These are phyloP conservation scores for Schrenkiella parvula DNA, from an alignment of 345 rosid species.

Conservation along the genomic window DNA sequence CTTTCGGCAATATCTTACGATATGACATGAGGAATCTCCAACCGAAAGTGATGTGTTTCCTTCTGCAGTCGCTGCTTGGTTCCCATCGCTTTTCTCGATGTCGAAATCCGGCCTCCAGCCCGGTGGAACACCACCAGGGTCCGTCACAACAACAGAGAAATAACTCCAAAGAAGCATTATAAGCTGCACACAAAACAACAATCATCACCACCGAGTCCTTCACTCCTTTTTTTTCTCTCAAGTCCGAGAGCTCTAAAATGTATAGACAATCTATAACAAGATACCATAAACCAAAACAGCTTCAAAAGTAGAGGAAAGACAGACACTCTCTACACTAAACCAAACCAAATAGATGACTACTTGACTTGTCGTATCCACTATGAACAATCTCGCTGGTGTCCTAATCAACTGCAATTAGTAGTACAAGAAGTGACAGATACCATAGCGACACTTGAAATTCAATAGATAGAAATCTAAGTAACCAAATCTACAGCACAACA, in stretches of 20 bases:
- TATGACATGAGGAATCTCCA: constrained; percentile 35
- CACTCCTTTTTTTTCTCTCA: background rate
- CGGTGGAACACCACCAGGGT: constrained; percentile 78
- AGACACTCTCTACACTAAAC: background rate
- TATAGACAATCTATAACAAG: background rate
- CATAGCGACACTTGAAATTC: background rate
- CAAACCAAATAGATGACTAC: background rate
- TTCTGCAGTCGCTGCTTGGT: constrained; percentile 5
- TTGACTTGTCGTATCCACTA: background rate
- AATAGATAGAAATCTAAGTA: background rate
- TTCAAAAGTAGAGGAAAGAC: background rate
- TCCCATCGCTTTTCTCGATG: constrained; percentile 46
- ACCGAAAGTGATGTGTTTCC: constrained; percentile 9
- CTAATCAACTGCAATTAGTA: background rate
- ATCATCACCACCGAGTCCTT: background rate
- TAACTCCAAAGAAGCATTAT: constrained; percentile 76
- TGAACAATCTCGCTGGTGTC: background rate
- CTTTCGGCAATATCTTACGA: constrained; percentile 56
- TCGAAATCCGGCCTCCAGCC: constrained; percentile 62
- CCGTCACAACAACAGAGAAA: constrained; percentile 61
- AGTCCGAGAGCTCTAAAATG: background rate
- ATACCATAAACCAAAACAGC: background rate
- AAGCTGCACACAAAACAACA: constrained; percentile 42
- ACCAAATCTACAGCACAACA: background rate
- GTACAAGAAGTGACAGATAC: background rate